These are phyloP conservation scores for Daedalea quercina DNA, from an alignment of 768 basidiomycete species.

Conservation along the genomic window DNA sequence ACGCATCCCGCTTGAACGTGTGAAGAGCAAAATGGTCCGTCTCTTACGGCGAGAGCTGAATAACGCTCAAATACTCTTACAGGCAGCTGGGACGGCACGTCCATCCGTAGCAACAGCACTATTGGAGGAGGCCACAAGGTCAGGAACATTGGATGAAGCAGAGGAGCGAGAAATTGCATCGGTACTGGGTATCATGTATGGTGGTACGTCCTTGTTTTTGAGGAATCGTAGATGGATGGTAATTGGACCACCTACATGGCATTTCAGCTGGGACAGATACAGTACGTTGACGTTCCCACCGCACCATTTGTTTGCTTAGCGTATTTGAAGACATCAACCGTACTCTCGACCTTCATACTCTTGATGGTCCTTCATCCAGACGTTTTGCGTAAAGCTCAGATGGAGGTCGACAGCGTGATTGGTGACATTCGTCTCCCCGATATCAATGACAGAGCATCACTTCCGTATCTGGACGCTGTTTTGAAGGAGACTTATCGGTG, in stretches of 20 bases:
- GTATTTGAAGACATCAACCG: not conserved
- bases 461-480: conserved; percentile 9
- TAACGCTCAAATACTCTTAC: not conserved
- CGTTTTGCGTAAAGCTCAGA: conserved; percentile 15
- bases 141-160: not conserved
- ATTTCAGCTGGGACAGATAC: conserved; percentile 14
- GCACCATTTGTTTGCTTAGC: not conserved
- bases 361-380: conserved; percentile 11
- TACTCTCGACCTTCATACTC: conserved; percentile 9
- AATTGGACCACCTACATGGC: too few relatives aligned
- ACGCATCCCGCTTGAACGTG: not conserved
- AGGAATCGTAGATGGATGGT: not conserved
- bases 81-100: conserved; percentile 5
- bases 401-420: conserved; percentile 23
- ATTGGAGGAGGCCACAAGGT: not conserved
- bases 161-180: conserved; percentile 11
- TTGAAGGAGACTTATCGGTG: conserved; percentile 6
- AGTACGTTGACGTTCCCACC: too few relatives aligned
- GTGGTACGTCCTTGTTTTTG: not conserved
- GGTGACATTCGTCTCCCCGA: conserved; percentile 16
- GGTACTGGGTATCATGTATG: conserved; percentile 6
- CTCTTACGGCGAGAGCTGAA: not conserved
- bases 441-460: conserved; percentile 6
- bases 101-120: conserved; percentile 5
- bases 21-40: not conserved